Evolutionary conservation across 768 basidiomycete genomes (phyloP).

Genomic region (Boletus rubescentipes): DNA sequence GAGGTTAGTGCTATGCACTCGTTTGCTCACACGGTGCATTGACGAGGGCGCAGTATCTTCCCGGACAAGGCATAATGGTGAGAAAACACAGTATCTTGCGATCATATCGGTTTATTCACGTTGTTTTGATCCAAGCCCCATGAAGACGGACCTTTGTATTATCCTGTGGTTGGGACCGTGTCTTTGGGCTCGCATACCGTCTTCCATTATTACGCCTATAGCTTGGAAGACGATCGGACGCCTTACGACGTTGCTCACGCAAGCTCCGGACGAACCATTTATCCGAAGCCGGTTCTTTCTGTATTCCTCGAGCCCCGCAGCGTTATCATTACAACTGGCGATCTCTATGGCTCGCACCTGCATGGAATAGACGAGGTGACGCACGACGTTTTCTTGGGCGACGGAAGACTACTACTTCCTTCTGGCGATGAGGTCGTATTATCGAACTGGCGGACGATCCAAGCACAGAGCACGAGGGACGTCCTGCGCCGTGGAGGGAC

Average conservation of each 20-base stretch:
- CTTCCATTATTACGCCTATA: slow-evolving; percentile 80
- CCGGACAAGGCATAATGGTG: slow-evolving; percentile 94
- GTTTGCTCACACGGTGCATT: slow-evolving; percentile 10
- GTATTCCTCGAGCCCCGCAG: slow-evolving; percentile 85
- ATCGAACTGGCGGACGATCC: slow-evolving; percentile 59
- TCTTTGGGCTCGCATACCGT: slow-evolving; percentile 82
- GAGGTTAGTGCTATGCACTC: slow-evolving; percentile 48
- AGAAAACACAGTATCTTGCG: slow-evolving; percentile 22
- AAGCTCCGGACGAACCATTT: slow-evolving; percentile 52
- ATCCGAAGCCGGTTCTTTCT: slow-evolving; percentile 63
- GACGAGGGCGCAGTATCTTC: slow-evolving; percentile 57
- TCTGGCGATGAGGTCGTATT: slow-evolving; percentile 37
- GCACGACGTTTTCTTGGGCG: slow-evolving; percentile 45
- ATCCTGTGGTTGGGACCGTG: slow-evolving; percentile 87
- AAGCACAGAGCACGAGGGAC: slow-evolving; percentile 37
- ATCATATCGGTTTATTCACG: slow-evolving; percentile 2
- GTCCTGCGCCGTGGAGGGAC: slow-evolving; percentile 48
- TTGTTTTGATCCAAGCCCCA: slow-evolving; percentile 60
- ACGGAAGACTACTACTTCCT: slow-evolving; percentile 23
- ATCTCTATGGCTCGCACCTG: slow-evolving; percentile 68
- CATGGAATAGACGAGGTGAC: slow-evolving; percentile 74
- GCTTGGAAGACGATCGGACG: slow-evolving; percentile 15
- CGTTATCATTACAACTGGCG: slow-evolving; percentile 69
- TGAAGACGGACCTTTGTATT: slow-evolving; percentile 88
- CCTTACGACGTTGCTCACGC: slow-evolving; percentile 17